A percentile compares a stretch with the other conserved stretches of the same genome.
Conservation (phyloP, 345 rosid species). For the Nephelium lappaceum region DNA sequence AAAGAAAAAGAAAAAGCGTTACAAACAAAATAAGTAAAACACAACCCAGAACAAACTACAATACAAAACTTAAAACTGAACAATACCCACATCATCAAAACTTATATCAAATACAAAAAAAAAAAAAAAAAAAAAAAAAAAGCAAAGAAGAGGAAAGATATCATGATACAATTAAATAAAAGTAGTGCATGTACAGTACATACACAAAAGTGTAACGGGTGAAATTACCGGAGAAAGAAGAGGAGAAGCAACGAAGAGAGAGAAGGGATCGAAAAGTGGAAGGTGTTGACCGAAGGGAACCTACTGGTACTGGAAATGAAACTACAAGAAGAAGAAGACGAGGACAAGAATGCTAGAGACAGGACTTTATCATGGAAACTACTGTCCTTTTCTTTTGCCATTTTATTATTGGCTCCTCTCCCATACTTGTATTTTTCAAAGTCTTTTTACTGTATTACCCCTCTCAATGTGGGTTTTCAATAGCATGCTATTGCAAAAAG, state of each 20-base stretch:
- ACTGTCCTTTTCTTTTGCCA: neutral
- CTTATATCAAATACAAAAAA: neutral
- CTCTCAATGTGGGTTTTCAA: neutral
- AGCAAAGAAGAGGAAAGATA: too few relatives aligned
- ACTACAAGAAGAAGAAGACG: neutral
- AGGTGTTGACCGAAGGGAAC: neutral
- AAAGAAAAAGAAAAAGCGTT: neutral
- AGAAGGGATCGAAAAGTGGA: neutral
- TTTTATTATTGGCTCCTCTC: neutral
- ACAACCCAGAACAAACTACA: neutral
- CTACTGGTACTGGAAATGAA: neutral
- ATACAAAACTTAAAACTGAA: neutral
- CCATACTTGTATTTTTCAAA: neutral
- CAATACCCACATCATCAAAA: neutral
- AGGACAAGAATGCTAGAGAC: neutral
- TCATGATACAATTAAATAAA: neutral
- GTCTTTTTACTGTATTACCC: neutral
- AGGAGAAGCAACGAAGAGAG: constrained; percentile 22
- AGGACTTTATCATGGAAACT: neutral
- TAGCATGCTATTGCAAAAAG: neutral
- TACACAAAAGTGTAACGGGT: neutral
- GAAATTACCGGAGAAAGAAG: constrained; percentile 29
- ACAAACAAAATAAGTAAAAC: neutral
- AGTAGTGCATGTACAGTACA: neutral
- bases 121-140: neutral